Base-by-base conservation (phyloP, 805 yeast genomes). In the Zygoascus tannicola region DNA sequence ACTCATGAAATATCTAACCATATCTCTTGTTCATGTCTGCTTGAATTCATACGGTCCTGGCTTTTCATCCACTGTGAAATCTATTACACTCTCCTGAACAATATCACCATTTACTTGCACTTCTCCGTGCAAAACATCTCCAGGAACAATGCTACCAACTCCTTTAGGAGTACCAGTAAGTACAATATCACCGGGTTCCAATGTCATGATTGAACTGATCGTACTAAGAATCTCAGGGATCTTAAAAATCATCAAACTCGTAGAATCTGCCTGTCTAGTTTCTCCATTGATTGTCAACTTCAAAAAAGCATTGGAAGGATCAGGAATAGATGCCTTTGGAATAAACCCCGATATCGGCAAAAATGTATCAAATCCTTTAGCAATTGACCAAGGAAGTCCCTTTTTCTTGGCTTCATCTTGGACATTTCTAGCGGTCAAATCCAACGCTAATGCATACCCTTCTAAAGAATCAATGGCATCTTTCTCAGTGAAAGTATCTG, bases 151-250 rank as follows among this genome's bases (percentile, higher is more conserved):
- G 21, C 73, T 67, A 5, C 97, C 96, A n/a, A 92, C 98, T 15
- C 98, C 98, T 62, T 87, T 85, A 38, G 98, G 98, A 1, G 98
- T 92, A 15, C 98, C 98, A 1, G 98, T 92, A 41, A 92, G 70
- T 46, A 92, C 79, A 50, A 92, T 71, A 58, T 92, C 98, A 23
- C 96, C 96, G 43, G 85, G 80, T 55, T 88, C 79, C 45, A 92
- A 69, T 3, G 97, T 85, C 90, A 90, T 90, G 55, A 85, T 79
- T n/a, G 79, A 65, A 3, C 95, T 82, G 78, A 88, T 82, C 41
- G 81, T 76, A 44, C 83, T 73, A 49, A 92, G 68, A 49, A 92
- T 80, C 54, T 77, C 74, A 56, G 87, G 88, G 57, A 92, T 78
- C 38, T 87, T 81, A 73, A 85, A 87, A 46, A 90, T 68, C 98